Conservation (phyloP, 2,329 filamentous ascomycete species). For the Cladophialophora carrionii region DNA sequence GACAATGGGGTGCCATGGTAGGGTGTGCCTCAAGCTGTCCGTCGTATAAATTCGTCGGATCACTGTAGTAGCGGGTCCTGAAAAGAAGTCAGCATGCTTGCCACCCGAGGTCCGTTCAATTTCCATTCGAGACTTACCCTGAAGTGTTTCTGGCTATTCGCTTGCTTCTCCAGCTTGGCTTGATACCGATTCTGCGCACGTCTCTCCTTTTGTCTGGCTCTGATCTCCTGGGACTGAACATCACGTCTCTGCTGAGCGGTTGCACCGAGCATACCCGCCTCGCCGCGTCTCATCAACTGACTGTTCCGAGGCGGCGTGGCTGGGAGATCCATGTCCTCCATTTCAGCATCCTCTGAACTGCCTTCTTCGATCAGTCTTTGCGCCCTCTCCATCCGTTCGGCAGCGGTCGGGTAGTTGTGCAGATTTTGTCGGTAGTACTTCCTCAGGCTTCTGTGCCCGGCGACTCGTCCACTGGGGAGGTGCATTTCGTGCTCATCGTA, state of each 20-base stretch:
- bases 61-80: conserved; percentile 37
- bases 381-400: conserved; percentile 68
- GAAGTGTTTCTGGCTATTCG: conserved; percentile 78
- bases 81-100: conserved; percentile 21
- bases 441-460: conserved; percentile 85
- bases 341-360: conserved; percentile 58
- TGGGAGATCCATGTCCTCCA: conserved; percentile 44
- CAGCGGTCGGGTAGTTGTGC: conserved; percentile 75
- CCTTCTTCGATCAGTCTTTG: conserved; percentile 42
- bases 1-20: conserved; percentile 1
- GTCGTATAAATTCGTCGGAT: conserved; percentile 7
- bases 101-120: neutral
- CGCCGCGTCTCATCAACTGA: conserved; percentile 64
- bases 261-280: conserved; percentile 79
- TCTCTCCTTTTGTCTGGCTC: conserved; percentile 67
- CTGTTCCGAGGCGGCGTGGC: conserved; percentile 33
- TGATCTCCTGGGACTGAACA: conserved; percentile 68
- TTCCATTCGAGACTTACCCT: conserved; percentile 52
- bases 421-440: conserved; percentile 94
- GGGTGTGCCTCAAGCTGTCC: neutral
- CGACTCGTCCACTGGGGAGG: conserved; percentile 83
- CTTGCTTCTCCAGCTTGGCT: conserved; percentile 71
- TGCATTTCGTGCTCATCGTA: conserved; percentile 93
- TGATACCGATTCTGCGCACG: conserved; percentile 66
- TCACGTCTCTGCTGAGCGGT: conserved; percentile 74